Base-by-base conservation (phyloP, 208 protist species). In the Phytomonas francai region DNA sequence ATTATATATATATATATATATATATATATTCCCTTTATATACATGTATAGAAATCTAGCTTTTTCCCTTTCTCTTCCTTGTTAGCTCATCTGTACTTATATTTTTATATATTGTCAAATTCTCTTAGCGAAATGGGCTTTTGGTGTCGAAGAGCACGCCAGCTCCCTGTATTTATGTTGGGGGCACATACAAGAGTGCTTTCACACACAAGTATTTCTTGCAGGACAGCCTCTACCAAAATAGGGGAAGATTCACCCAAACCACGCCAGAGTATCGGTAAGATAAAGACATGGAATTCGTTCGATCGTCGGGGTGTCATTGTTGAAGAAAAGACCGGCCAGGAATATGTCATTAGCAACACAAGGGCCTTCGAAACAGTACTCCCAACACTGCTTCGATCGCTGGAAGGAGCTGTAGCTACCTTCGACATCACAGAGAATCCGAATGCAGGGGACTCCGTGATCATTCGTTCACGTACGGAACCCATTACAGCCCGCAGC, bases 341-440 rank as follows among this genome's bases (percentile, higher is more conserved):
- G 0, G 69, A 76, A 59, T 91, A 88, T 63, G 33, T 51, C 33
- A 93, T 96, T 66, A 73, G 79, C 16, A 91, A 81, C 77, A 79
- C 91, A 14, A 78, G 87, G 28, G 85, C 91, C 36, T 96, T 96
- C 65, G 87, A 96, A 63, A 96, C 86, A 11, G 81, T 93, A 62
- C 73, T 93, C 59, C 87, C 91, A 11, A 91, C 87, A 30, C 74
- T 80, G 63, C 64, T 93, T 49, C 81, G 82, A 11, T 68, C 78
- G 0, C 59, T 96, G 16, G 78, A 84, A 28, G 91, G 91, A 9
- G 85, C 85, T 0, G 59, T 57, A 11, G 91, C 93, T 19, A 73
- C 70, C 64, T 96, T 91, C 73, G 74, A 75, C 25, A 68, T 76
- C 3, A 67, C 76, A 25, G 27, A 31, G 22, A 8, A 59, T 49